Base-by-base conservation (phyloP, 148 eudicot species). In the Gaultheria prostrata region DNA sequence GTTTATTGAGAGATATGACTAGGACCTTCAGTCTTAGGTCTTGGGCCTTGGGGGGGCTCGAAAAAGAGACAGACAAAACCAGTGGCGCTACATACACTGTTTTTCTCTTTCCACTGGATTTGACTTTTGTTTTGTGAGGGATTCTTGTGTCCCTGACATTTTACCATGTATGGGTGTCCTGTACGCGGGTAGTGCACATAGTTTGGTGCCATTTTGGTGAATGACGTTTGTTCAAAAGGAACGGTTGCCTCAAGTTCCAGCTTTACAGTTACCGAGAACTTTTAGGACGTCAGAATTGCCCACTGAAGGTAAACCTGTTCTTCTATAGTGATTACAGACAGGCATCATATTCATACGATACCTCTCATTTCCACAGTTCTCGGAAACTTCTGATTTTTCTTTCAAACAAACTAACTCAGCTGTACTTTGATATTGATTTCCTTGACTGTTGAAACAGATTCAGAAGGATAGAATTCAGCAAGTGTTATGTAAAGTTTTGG, bases 401-500 rank as follows among this genome's bases (percentile, higher is more conserved):
- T 15, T 74, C 3, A 43, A 21, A 18, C 77, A 30, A 17, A 39
- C 20, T 15, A 26, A 24, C 26, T 9, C 43, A 8, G n/a, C 4
- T 74, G 17, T 28, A 20, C 45, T 74, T 39, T 39, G 43, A 26
- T 48, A 11, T 48, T 33, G 53, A 33, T 39, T 50, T 33, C 74
- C 24, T 14, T 39, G 43, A 39, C 43, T 39, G 43, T 39, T 73
- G 48, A 79, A 83, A 78, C 95, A 96, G 98, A 87, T 85, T 84
- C 85, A 86, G 81, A 90, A 89, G 80, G 86, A 85, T 54, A 94
- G 87, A 79, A 81, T 93, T 48, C 95, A 90, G 90, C 83, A 88
- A 78, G 89, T 89, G 49, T 84, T 96, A 26, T 88, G 87, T 87
- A 89, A 84, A 86, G 98, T 97, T 33, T 86, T 96, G 87, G 94